Evolutionary conservation across 1,284 basidiomycete species (phyloP).

Genomic region (Ceraceosorus bombacis): DNA sequence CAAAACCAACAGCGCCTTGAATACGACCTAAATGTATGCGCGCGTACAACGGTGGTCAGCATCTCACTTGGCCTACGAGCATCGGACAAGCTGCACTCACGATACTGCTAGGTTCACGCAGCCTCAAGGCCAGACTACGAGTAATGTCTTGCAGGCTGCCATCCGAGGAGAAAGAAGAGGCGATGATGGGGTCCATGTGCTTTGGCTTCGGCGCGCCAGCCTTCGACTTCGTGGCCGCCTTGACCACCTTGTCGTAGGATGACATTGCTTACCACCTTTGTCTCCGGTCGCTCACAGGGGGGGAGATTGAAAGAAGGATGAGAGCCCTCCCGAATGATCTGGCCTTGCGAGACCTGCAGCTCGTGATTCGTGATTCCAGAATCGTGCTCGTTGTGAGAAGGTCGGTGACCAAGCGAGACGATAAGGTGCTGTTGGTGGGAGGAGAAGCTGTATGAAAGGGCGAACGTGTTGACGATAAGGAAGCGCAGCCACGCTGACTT

Average conservation of each 20-base stretch:
- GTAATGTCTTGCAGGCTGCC: slow-evolving; percentile 85
- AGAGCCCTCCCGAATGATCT: too few species aligned
- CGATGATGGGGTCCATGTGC: slow-evolving; percentile 65
- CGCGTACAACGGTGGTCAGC: background rate
- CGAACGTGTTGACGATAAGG: too few species aligned
- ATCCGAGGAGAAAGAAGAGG: slow-evolving; percentile 86
- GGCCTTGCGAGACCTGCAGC: too few species aligned
- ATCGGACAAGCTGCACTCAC: slow-evolving; percentile 53
- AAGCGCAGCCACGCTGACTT: too few species aligned
- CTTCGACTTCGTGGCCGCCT: slow-evolving; percentile 47
- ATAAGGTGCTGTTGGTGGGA: too few species aligned
- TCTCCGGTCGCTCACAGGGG: too few species aligned
- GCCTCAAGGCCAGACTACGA: slow-evolving; percentile 69
- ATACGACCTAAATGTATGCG: slow-evolving; percentile 62
- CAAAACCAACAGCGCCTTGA: slow-evolving; percentile 89
- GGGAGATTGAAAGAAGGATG: too few species aligned
- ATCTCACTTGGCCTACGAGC: too few species aligned
- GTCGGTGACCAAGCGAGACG: too few species aligned
- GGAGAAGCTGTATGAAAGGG: too few species aligned
- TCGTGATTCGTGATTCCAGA: too few species aligned
- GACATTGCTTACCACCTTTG: slow-evolving; percentile 9
- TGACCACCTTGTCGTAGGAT: slow-evolving; percentile 43
- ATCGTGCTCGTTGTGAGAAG: too few species aligned
- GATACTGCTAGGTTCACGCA: slow-evolving; percentile 81
- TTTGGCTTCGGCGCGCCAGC: slow-evolving; percentile 41